Conservation (phyloP, 2,329 filamentous ascomycete species). For the Trichoderma atroviride region DNA sequence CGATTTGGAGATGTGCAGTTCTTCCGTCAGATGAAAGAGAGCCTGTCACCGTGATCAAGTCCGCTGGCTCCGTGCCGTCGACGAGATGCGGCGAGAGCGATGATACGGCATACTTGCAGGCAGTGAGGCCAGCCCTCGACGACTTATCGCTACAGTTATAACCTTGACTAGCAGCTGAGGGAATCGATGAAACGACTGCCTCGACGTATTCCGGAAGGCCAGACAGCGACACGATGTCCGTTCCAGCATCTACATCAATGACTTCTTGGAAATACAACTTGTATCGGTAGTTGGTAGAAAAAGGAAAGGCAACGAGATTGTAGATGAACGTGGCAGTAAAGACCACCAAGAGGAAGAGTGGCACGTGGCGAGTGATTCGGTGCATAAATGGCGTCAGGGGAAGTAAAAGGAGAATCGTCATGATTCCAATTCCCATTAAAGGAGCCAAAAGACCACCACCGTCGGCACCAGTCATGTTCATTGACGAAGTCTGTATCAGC, state of each 20-base stretch:
- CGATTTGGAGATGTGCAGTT: slow-evolving; percentile 65
- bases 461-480: slow-evolving; percentile 82
- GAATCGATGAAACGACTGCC: slow-evolving; percentile 67
- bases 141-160: slow-evolving; percentile 50
- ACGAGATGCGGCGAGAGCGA: slow-evolving; percentile 62
- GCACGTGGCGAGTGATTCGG: slow-evolving; percentile 80
- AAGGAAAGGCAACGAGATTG: slow-evolving; percentile 85
- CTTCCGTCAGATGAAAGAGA: slow-evolving; percentile 41
- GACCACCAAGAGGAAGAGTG: slow-evolving; percentile 72
- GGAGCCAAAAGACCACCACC: slow-evolving; percentile 72
- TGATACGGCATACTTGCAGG: slow-evolving; percentile 71
- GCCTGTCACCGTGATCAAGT: slow-evolving; percentile 65
- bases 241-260: slow-evolving; percentile 73
- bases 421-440: slow-evolving; percentile 68
- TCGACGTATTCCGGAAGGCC: slow-evolving; percentile 70
- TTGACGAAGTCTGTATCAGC: slow-evolving; percentile 69
- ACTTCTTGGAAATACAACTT: slow-evolving; percentile 88
- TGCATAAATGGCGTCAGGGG: slow-evolving; percentile 85
- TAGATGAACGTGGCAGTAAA: slow-evolving; percentile 79
- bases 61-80: slow-evolving; percentile 48
- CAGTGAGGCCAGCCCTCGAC: slow-evolving; percentile 48
- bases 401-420: slow-evolving; percentile 72
- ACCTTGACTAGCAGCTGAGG: slow-evolving; percentile 63
- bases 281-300: slow-evolving; percentile 75
- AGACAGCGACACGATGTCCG: slow-evolving; percentile 68